Base-by-base conservation (phyloP, 83 land plant species). In the Isoetes engelmannii region DNA sequence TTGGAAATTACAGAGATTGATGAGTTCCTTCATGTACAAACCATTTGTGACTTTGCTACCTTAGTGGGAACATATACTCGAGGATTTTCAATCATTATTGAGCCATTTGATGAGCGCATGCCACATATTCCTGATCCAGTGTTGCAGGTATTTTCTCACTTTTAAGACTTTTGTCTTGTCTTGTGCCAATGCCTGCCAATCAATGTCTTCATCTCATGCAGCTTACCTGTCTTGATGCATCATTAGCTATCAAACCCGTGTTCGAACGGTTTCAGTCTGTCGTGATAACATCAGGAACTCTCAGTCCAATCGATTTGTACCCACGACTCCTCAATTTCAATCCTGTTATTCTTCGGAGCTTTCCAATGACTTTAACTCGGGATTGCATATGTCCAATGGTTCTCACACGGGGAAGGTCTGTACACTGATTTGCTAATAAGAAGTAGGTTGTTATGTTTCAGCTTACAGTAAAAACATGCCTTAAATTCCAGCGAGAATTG, bases 331-430 rank as follows among this genome's bases (percentile, higher is more conserved):
- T 95, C 7, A 91, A 91, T 75, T 95, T 95, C 73, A 83, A 95
- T 76, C 99, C 99, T 42, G 99, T 95, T 28, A 86, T 95, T 28
- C 85, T 85, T 65, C 85, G 84, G 62, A 89, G 97, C 69, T 91
- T 91, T 73, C 79, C 82, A 60, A 95, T 95, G 97, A 92, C 97
- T 61, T 72, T 95, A 73, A 95, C 99, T 65, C 79, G 99, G 55
- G 91, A 95, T 72, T 95, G 99, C 77, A 79, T 95, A 77, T 95
- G 99, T 69, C 99, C 99, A 1, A 95, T 95, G 99, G 89, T 95
- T 74, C 87, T 95, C 20, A 88, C 99, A 44, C 93, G 99, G 56
- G 99, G 99, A 70, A 95, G 99, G 99, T 95, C 37, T 2, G 37
- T 28, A 28, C 37, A 28, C 37, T 28, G 37, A 28, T 28, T 28